Evolutionary conservation across 1,139 yeast genomes (phyloP).

Genomic region (Nakaseomyces kungkrabaensis): DNA sequence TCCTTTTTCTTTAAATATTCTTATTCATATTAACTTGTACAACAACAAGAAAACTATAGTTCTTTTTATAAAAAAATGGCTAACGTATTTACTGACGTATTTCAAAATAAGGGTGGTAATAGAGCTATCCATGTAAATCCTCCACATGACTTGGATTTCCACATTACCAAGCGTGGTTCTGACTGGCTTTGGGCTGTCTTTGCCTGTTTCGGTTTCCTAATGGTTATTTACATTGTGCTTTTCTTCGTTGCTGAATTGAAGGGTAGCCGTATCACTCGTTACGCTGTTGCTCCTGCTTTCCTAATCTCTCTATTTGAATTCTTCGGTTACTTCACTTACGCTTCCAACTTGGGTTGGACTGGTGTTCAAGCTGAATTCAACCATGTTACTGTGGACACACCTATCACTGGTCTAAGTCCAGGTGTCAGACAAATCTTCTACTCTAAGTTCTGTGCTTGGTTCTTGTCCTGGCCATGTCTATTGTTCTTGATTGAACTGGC

Average conservation of each 20-base stretch:
- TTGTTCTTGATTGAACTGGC: constrained; percentile 23
- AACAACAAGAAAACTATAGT: no score
- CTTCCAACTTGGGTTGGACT: constrained; percentile 52
- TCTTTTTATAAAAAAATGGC: not conserved
- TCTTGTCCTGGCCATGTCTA: constrained; percentile 37
- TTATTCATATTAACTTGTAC: no score
- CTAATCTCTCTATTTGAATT: constrained; percentile 38
- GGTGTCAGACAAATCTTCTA: constrained; percentile 51
- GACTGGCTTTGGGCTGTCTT: constrained; percentile 68
- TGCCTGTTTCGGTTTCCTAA: constrained; percentile 37
- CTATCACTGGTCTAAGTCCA: constrained; percentile 18
- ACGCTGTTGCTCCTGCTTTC: constrained; percentile 39
- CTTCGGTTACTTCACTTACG: constrained; percentile 47
- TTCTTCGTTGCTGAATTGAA: constrained; percentile 34
- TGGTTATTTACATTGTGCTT: constrained; percentile 35
- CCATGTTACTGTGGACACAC: constrained; percentile 31
- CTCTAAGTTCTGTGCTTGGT: constrained; percentile 54
- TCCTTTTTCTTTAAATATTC: not conserved
- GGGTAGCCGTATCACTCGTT: constrained; percentile 29
- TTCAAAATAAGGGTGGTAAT: constrained; percentile 28
- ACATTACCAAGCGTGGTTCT: constrained; percentile 50
- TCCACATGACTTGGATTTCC: constrained; percentile 37
- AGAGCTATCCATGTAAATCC: constrained; percentile 44
- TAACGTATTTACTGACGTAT: constrained; percentile 3
- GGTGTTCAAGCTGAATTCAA: constrained; percentile 41